Evolutionary conservation across 2,329 filamentous ascomycete species (phyloP), one percentile per base, ranked within the genome.

Genomic region (Botrytis hyacinthi): DNA sequence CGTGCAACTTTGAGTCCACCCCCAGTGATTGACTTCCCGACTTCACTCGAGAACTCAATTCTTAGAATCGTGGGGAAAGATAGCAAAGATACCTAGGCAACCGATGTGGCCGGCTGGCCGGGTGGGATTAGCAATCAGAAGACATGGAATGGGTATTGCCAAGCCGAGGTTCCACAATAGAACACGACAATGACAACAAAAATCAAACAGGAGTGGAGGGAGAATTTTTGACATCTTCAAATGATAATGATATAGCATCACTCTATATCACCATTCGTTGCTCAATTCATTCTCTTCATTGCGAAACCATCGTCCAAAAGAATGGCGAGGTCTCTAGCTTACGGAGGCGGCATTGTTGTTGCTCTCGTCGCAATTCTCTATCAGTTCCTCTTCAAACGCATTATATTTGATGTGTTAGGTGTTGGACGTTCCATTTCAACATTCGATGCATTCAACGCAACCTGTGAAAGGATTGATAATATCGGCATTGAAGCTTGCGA

Each of bases 381-480:
- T 73, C 80, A 82, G 75, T 78, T 79, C 40, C n/a, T 80, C 22
- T 76, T 80, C 72, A 80, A 79, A 65, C 46, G 75, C 44, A 26
- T 81, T 35, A 51, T 82, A 26, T 81, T 81, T 73, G 73, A 78
- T 40, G 75, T 77, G 12, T 35, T 82, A 9, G 81, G 82, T 35
- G 65, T 79, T 73, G 79, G 79, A 4, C 81, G 81, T 18, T 72
- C 75, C 32, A 69, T 83, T 63, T 76, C 78, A 32, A 75, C 80
- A 4, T 77, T 83, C 71, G 77, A 79, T 3, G 76, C 79, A 8
- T 83, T 82, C 73, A 79, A 80, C 76, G 51, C 74, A 20, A 72
- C 74, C 2, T 80, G 79, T 67, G 67, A 78, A 32, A 79, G 76
- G 60, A 51, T 80, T 7, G 74, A 77, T 54, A 74, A 78, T 40